Base-by-base conservation (phyloP, 169 alveolate species). In the Cyclospora cayetanensis region DNA sequence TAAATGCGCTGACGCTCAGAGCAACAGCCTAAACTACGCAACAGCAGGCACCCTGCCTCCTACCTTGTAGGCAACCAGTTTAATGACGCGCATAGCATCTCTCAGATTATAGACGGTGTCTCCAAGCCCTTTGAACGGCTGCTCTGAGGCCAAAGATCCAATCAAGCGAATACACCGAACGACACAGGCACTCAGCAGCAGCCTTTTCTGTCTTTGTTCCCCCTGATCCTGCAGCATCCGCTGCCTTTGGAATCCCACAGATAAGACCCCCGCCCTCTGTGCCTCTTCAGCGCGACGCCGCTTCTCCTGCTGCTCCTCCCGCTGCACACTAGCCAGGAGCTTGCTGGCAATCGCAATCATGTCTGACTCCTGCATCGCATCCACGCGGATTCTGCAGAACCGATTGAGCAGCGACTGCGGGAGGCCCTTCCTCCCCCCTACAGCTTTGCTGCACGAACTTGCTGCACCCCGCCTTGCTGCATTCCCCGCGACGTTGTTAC, bases 351-450 rank as follows among this genome's bases (percentile, higher is more conserved):
- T 92, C 22, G 68, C 82, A 42, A 74, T 25, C 63, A 82, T 65
- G 53, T 94, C 96, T 20, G 55, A 55, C 37, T 42, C 79, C 1
- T 41, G 55, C 80, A 94, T 79, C 34, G 37, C 85, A 39, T 68
- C 83, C 18, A 98, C 96, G 90, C 96, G 96, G 27, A 99, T 97
- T 93, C 97, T 98, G 42, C 98, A 97, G 95, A 99, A 99, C 86
- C 99, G 97, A 94, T 99, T 99, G 86, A 99, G 94, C 90, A 99
- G 99, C 46, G 99, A 98, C 93, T 97, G 97, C 0, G 99, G 99
- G 34, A 99, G 96, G 39, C 99, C 99, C 93, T 99, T 99, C 63
- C 99, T 97, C 37, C 99, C 99, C 92, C 95, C 55, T 2, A 79
- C 96, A 12, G 99, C 99, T 35, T 96, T 43, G 83, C 83, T 65